phyloP scores from a whole-genome alignment of 768 basidiomycete species.

The Macrolepiota fuliginosa region DNA sequence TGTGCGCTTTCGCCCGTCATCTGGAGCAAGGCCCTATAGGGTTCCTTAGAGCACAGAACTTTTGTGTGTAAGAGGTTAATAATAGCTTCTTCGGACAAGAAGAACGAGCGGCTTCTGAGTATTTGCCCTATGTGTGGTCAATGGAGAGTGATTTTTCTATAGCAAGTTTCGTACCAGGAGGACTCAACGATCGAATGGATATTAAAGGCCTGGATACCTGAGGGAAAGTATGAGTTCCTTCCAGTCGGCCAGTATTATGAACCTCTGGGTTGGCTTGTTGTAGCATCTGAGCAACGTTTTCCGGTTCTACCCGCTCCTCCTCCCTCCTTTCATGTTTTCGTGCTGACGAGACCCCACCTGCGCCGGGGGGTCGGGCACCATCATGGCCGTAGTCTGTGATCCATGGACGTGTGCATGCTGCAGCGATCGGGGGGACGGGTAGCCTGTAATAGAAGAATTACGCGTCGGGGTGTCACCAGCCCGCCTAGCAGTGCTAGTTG shows the following conservation, averaged over 20 bases:
- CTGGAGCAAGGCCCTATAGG: background rate
- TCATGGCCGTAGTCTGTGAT: constrained; percentile 26
- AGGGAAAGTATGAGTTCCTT: too few species aligned
- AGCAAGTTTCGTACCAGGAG: too few species aligned
- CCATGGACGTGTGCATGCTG: constrained; percentile 20
- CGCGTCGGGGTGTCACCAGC: background rate
- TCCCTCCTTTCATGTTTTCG: constrained; percentile 28
- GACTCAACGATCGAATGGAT: too few species aligned
- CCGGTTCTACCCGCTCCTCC: constrained; percentile 49
- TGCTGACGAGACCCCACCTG: constrained; percentile 12
- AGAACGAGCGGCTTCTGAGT: too few species aligned
- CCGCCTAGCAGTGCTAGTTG: constrained; percentile 18
- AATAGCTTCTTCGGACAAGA: background rate
- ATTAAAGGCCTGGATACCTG: too few species aligned
- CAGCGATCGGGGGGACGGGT: constrained; percentile 28
- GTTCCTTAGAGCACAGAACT: background rate
- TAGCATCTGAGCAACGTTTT: constrained; percentile 55
- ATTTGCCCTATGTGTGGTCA: too few species aligned
- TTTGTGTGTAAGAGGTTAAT: background rate
- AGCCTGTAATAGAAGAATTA: constrained; percentile 21
- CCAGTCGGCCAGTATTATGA: constrained; percentile 34
- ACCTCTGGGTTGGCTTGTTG: constrained; percentile 56
- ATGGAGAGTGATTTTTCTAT: too few species aligned
- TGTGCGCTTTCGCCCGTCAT: background rate
- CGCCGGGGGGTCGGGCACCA: constrained; percentile 19